Percentiles rank a stretch among this genome's conserved stretches.
phyloP scores from a whole-genome alignment of 2,329 filamentous ascomycete species.

The Triangularia setosa region DNA sequence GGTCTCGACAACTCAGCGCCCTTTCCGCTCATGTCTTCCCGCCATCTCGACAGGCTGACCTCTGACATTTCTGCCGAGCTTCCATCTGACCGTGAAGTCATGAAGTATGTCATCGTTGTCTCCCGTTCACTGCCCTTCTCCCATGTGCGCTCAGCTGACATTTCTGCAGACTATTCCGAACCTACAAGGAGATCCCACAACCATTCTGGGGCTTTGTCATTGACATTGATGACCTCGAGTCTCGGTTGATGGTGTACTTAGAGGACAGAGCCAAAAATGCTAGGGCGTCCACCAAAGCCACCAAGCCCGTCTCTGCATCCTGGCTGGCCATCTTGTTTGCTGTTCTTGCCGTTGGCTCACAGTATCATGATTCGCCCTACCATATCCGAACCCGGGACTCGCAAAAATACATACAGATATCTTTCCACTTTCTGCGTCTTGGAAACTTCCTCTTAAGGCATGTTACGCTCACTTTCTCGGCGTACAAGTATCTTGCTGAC shows the following conservation, averaged over 20 bases:
- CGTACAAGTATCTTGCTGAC: constrained; percentile 7
- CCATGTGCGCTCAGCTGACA: background rate
- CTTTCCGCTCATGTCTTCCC: constrained; percentile 63
- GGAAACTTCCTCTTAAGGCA: constrained; percentile 61
- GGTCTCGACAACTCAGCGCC: constrained; percentile 63
- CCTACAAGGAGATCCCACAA: constrained; percentile 64
- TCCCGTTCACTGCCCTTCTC: background rate
- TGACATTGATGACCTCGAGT: constrained; percentile 62
- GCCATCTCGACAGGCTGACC: constrained; percentile 57
- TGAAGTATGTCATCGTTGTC: constrained; percentile 51
- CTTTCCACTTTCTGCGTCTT: constrained; percentile 60
- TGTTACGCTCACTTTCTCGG: constrained; percentile 8
- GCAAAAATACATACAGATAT: constrained; percentile 60
- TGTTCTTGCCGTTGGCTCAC: constrained; percentile 61
- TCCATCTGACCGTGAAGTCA: constrained; percentile 61
- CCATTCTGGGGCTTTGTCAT: constrained; percentile 66
- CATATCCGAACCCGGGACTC: constrained; percentile 56
- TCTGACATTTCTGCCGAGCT: constrained; percentile 59
- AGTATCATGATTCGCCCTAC: constrained; percentile 63
- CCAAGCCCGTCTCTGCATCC: constrained; percentile 55
- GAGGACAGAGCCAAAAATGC: constrained; percentile 59
- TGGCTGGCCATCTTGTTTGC: constrained; percentile 65
- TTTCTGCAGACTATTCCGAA: constrained; percentile 52
- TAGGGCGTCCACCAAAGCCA: constrained; percentile 41
- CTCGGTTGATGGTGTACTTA: constrained; percentile 60